Base-by-base conservation (phyloP, 441 rosid species). In the Theobroma grandiflorum region DNA sequence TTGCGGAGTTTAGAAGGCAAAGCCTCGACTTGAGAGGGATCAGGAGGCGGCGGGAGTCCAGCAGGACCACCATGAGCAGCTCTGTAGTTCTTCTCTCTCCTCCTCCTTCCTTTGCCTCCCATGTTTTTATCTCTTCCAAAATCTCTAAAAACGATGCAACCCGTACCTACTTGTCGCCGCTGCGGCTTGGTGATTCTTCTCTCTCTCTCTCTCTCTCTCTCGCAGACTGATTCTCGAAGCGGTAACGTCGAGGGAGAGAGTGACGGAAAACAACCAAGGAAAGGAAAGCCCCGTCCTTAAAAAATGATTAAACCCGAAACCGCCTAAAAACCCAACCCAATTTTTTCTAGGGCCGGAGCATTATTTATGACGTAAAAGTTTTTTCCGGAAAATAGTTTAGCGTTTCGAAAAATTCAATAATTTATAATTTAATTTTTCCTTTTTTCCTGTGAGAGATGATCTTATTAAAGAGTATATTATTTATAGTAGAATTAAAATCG, bases 31-130 rank as follows among this genome's bases (percentile, higher is more conserved):
- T 90, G 85, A n/a, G 94, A 86, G 76, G 84, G 88, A 74, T 92
- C 87, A 55, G 99, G 98, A 1, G 98, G 96, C 35, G 98, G 98
- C 57, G 98, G 98, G 12, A 92, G 95, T 10, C 90, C 82, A 49
- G 83, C 76, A 66, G 84, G 79, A 20, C 92, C 94, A 63, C 97
- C 98, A 80, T 96, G 99, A 20, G 95, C 95, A 5, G 94, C 96
- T 75, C 72, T 63, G 82, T 90, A 94, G 84, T 96, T 96, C 84
- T 91, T 95, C 84, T 92, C 96, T 88, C 98, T 87, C 74, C 99
- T 87, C 69, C 82, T 90, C 81, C 83, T 86, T 61, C 97, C 98
- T 84, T 96, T 93, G 62, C 97, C 95, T 79, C 89, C 98, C 99
- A 94, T 95, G 80, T 74, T 81, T 77, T 55, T 75, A 62, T 75